Percentiles rank a stretch among this genome's conserved stretches.
Evolutionary conservation across 371 early-diverging fungal genomes (phyloP).

Genomic region (Lichtheimia ornata): DNA sequence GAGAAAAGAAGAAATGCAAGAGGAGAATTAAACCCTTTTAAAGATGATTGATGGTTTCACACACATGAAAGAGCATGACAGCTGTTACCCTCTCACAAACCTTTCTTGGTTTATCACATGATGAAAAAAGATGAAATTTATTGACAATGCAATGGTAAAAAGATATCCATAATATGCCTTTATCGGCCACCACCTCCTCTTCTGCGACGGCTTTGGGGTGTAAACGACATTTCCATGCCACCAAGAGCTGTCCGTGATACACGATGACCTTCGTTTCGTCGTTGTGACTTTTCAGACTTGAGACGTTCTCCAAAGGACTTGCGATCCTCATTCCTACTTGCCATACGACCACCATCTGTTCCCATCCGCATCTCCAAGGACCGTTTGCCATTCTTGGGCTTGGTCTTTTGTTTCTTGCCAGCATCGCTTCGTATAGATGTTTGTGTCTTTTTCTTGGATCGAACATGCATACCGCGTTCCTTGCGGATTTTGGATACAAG

Average conservation of each 20-base stretch:
- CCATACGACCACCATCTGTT: constrained; percentile 39
- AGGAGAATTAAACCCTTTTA: too few relatives aligned
- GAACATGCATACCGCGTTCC: constrained; percentile 42
- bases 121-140: neutral
- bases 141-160: neutral
- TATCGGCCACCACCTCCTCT: constrained; percentile 3
- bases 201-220: constrained; percentile 23
- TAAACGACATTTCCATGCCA: constrained; percentile 70
- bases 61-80: too few relatives aligned
- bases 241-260: constrained; percentile 63
- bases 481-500: constrained; percentile 47
- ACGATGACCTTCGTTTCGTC: constrained; percentile 37
- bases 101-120: too few relatives aligned
- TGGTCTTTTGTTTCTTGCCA: constrained; percentile 23
- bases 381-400: constrained; percentile 33
- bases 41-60: too few relatives aligned
- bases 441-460: constrained; percentile 28
- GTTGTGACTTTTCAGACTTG: constrained; percentile 25
- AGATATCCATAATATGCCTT: neutral
- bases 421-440: constrained; percentile 17
- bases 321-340: constrained; percentile 28
- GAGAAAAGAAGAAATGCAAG: too few relatives aligned
- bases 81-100: too few relatives aligned
- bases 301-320: constrained; percentile 50
- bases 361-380: constrained; percentile 57